Base-by-base conservation (phyloP, 1,284 basidiomycete species). In the Paramarasmius palmivorus region DNA sequence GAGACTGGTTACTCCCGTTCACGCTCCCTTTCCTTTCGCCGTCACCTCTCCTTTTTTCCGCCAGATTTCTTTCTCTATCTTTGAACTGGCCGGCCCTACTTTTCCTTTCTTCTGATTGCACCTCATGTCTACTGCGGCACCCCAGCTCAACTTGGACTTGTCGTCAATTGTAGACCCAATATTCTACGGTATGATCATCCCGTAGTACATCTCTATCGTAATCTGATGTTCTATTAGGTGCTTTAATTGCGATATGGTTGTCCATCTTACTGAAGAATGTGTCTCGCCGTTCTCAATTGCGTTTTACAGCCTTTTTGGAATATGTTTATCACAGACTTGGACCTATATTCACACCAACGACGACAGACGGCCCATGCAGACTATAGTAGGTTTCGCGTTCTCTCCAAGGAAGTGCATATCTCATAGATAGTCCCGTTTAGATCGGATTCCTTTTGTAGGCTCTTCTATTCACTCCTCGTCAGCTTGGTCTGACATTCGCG, bases 261-360 rank as follows among this genome's bases (percentile, higher is more conserved):
- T 17, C 2, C 17, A 15, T 26, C 8, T 5, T 15, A 5, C 4
- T 12, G n/a, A n/a, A n/a, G n/a, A n/a, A n/a, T 29, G 25, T 4
- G n/a, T 26, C 15, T 7, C n/a, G 15, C 8, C 4, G 17, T 32
- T 10, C n/a, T 32, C 25, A 46, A 22, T 9, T 32, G 25, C 23
- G 25, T 14, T 32, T 6, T 26, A 9, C 17, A 46, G 44, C 7
- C 22, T 46, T 5, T 46, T 46, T 7, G 44, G 44, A n/a, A 46
- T 46, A n/a, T 46, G 44, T n/a, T 29, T 46, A 14, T 46, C 26
- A 32, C 44, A 46, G 19, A 46, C 44, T 29, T 46, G 44, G 44
- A 46, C 23, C 25, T 46, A 46, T 7, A 15, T 32, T 26, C 4
- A 15, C 25, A 29, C 44, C 15, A 46, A 46, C 25, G 25, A 46